Percentiles rank a stretch among this genome's conserved stretches.
Conservation (phyloP, 306 rosid genomes). For the Cicer judaicum region DNA sequence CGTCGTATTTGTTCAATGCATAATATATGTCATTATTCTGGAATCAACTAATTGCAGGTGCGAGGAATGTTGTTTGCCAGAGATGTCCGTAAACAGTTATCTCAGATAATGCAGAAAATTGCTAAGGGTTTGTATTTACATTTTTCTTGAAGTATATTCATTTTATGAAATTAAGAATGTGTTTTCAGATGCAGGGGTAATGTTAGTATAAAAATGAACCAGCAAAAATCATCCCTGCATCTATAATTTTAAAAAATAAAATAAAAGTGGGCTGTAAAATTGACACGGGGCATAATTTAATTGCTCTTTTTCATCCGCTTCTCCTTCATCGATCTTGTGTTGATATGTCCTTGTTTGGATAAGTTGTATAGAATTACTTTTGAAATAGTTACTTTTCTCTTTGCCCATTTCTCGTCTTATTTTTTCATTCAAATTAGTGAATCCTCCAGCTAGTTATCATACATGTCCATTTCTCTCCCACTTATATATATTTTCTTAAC, state of each 20-base stretch:
- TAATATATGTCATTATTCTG: constrained; percentile 34
- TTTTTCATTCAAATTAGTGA: constrained; percentile 31
- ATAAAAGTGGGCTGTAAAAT: constrained; percentile 9
- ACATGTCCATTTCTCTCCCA: constrained; percentile 16
- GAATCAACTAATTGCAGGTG: constrained; percentile 65
- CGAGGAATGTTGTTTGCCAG: constrained; percentile 92
- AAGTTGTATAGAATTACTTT: constrained; percentile 7
- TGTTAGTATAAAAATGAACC: constrained; percentile 23
- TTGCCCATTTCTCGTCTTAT: neutral
- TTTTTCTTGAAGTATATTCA: constrained; percentile 34
- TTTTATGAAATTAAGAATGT: constrained; percentile 35
- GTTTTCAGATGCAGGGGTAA: constrained; percentile 20
- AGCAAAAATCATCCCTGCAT: neutral
- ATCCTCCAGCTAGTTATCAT: constrained; percentile 12
- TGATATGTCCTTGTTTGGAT: neutral
- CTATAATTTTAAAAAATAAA: no score
- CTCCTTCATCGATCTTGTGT: constrained; percentile 26
- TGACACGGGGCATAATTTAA: constrained; percentile 12
- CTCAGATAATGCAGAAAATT: constrained; percentile 87
- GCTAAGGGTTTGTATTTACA: constrained; percentile 70
- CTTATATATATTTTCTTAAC: constrained; percentile 28
- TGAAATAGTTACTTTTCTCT: neutral
- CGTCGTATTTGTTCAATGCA: constrained; percentile 28
- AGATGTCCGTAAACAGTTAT: constrained; percentile 87
- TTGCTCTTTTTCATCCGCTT: constrained; percentile 9